Base-by-base conservation (phyloP, 2,329 filamentous ascomycete genomes). In the Penicillium sp. region DNA sequence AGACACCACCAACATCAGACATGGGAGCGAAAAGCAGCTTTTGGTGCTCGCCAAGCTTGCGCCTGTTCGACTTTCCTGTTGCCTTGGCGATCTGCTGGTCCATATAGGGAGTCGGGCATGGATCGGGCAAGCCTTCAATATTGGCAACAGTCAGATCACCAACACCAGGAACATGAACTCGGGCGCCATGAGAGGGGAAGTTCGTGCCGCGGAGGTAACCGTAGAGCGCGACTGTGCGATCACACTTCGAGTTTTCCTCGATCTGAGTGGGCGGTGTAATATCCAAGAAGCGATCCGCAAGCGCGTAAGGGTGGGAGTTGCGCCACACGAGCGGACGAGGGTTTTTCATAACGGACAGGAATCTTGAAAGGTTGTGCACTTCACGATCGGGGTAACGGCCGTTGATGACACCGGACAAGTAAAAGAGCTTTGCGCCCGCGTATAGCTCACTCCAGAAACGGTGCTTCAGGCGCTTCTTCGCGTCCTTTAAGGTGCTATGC, bases 261-360 rank as follows among this genome's bases (percentile, higher is more conserved):
- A 97, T 89, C 66, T 89, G 86, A 10, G 91, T 95, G 0, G 95
- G 94, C 37, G 96, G 91, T 0, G 94, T 99, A 53, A 99, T 87
- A 74, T 99, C 94, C 67, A 96, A 84, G 76, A 97, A 96, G 63
- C 93, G 91, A 78, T 99, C 94, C 58, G 94, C 90, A 54, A 99
- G 81, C 57, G 91, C 87, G 74, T 99, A 99, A 5, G 93, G 93
- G 80, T 99, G 94, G 1, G 91, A 89, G 73, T 99, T 99, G 59
- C 95, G 85, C 93, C 94, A 99, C 42, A 99, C 82, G 31, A 99
- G 81, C n/a, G 94, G 94, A 58, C 94, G 85, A 5, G 95, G 93
- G 72, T 96, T 99, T 82, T 99, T 99, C 95, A 99, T 99, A 65
- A 99, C 92, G 21, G 91, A 96, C 64, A 99, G 82, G 75, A 99